phyloP scores from a whole-genome alignment of 2,329 filamentous ascomycete species.

The Gnomoniopsis smithogilvyi region DNA sequence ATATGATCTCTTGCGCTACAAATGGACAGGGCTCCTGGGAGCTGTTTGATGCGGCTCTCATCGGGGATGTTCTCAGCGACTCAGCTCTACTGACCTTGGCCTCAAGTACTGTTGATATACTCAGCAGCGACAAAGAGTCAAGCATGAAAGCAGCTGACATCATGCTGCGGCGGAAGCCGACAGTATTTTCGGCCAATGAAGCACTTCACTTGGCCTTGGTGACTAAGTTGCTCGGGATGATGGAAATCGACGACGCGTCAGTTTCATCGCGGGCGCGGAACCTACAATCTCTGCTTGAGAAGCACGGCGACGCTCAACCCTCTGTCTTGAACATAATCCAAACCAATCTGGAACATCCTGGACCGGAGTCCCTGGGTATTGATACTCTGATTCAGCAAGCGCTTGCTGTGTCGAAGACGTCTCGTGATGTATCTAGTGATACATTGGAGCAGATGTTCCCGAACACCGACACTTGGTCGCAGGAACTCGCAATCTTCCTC shows the following conservation, averaged over 20 bases:
- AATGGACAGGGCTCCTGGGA: slow-evolving; percentile 35
- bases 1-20: slow-evolving; percentile 36
- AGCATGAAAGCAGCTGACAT: slow-evolving; percentile 46
- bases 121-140: slow-evolving; percentile 22
- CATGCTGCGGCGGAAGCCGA: slow-evolving; percentile 41
- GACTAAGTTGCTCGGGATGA: slow-evolving; percentile 50
- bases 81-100: slow-evolving; percentile 28
- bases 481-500: slow-evolving; percentile 57
- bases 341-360: slow-evolving; percentile 49
- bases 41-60: slow-evolving; percentile 46
- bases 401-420: slow-evolving; percentile 33
- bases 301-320: slow-evolving; percentile 36
- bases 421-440: slow-evolving; percentile 27
- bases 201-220: slow-evolving; percentile 47
- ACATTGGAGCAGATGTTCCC: slow-evolving; percentile 57
- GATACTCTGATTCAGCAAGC: slow-evolving; percentile 52
- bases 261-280: slow-evolving; percentile 38
- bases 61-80: slow-evolving; percentile 37
- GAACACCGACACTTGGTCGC: slow-evolving; percentile 60
- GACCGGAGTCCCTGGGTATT: slow-evolving; percentile 48
- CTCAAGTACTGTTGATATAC: slow-evolving; percentile 24
- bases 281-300: slow-evolving; percentile 45
- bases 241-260: slow-evolving; percentile 42
- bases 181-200: slow-evolving; percentile 42
- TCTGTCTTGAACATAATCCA: slow-evolving; percentile 51